These are phyloP conservation scores for Vigna mungo DNA, from an alignment of 306 rosid species.

Conservation along the genomic window DNA sequence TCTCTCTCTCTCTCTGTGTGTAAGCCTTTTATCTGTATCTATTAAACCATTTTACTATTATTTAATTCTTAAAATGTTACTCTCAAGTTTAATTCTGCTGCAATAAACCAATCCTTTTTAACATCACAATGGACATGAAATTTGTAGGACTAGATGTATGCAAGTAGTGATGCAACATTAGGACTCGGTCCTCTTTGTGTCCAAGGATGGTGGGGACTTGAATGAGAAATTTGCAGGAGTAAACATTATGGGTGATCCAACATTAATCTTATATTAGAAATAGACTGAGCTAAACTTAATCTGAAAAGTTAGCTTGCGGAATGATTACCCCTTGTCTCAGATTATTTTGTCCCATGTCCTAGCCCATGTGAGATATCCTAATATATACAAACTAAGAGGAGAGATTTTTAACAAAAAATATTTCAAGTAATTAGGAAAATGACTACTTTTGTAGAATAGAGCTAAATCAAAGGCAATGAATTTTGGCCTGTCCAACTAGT, in stretches of 20 bases:
- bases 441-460: background rate
- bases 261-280: background rate
- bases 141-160: background rate
- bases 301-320: background rate
- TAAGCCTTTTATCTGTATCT: background rate
- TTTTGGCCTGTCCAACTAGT: too few relatives aligned
- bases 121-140: background rate
- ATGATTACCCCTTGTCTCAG: background rate
- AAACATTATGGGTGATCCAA: background rate
- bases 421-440: background rate
- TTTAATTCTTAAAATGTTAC: background rate
- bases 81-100: background rate
- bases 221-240: background rate
- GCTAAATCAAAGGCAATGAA: background rate
- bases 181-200: background rate
- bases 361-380: too few relatives aligned
- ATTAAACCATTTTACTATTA: background rate
- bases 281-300: background rate
- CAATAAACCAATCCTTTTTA: background rate
- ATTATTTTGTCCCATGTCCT: too few relatives aligned
- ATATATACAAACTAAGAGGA: too few relatives aligned
- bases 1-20: background rate
- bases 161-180: too few relatives aligned
- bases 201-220: background rate
- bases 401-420: background rate